Conservation (phyloP, 1,284 basidiomycete species). For the Cystobasidium pallidum region DNA sequence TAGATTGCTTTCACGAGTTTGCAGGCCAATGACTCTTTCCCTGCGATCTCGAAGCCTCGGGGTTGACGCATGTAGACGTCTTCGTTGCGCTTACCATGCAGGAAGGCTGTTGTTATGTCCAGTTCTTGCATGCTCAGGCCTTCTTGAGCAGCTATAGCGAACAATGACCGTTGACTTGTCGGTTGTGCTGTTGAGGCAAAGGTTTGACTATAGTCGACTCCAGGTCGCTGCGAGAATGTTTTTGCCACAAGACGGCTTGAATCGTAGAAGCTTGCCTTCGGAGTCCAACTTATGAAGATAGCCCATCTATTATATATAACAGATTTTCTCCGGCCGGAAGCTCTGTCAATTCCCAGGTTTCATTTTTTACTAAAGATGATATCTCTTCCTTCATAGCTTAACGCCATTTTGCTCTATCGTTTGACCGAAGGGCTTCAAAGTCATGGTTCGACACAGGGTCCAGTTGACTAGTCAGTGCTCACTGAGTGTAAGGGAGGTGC, state of each 20-base stretch:
- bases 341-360: not conserved
- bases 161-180: slow-evolving; percentile 56
- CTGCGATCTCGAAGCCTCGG: not conserved
- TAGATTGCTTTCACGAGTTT: slow-evolving; percentile 42
- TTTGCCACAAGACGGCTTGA: slow-evolving; percentile 55
- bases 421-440: not conserved
- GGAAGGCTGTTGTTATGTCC: slow-evolving; percentile 44
- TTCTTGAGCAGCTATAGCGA: slow-evolving; percentile 20
- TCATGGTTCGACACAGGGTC: not conserved
- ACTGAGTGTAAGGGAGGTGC: not conserved
- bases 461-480: not conserved
- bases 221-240: slow-evolving; percentile 55
- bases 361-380: not conserved
- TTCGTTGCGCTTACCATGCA: slow-evolving; percentile 39
- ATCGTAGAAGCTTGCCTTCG: slow-evolving; percentile 22
- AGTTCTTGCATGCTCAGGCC: slow-evolving; percentile 5
- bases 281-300: not conserved
- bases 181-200: slow-evolving; percentile 59
- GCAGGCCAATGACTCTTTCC: not conserved
- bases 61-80: too few relatives aligned
- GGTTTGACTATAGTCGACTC: slow-evolving; percentile 60
- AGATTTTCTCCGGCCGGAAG: not conserved
- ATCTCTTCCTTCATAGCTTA: slow-evolving; percentile 8
- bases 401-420: not conserved
- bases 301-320: not conserved